Base-by-base conservation (phyloP, 2,329 filamentous ascomycete genomes). In the Nothopassalora personata region DNA sequence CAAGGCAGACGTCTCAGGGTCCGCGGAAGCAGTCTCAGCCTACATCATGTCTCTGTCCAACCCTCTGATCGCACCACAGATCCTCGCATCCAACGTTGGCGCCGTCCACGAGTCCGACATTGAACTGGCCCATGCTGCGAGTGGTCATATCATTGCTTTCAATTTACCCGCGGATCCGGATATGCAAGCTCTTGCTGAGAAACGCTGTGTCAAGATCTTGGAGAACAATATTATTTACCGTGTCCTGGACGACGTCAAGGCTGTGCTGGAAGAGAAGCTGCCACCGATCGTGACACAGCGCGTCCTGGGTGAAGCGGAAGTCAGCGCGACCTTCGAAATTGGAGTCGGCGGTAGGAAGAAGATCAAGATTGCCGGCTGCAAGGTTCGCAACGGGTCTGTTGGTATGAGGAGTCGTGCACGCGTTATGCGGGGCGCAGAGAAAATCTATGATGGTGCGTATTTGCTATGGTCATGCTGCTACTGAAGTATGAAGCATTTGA, bases 1-100 rank as follows among this genome's bases (percentile, higher is more conserved):
- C 76, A 96, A 95, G 75, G 92, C 87, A 56, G 94, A 99, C 68
- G 94, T 97, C 18, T 89, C 88, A 61, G 94, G 94, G 39, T 97
- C 93, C 0, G 91, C 92, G 0, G 94, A 99, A 77, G 94, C 94
- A 2, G 88, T 97, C 2, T 81, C 86, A 60, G 87, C 90, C 52
- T 87, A 88, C 8, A 81, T 99, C 59, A 79, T 86, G 61, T 85
- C 87, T 60, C 80, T 97, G 63, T 91, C 92, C 63, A 96, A 88
- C 76, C 86, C 91, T 67, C 91, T 97, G 72, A 87, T 97, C 43
- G 83, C 80, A 33, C 83, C 92, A 13, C 84, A 86, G 58, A 81
- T 99, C 59, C 83, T 99, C 36, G 86, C 88, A 23, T 87, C 88
- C 3, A 85, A 82, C 1, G 88, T 94, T 1, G 95, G 94, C 1